These are phyloP conservation scores for Kodamaea laetipori DNA, from an alignment of 805 yeast species.

Conservation along the genomic window DNA sequence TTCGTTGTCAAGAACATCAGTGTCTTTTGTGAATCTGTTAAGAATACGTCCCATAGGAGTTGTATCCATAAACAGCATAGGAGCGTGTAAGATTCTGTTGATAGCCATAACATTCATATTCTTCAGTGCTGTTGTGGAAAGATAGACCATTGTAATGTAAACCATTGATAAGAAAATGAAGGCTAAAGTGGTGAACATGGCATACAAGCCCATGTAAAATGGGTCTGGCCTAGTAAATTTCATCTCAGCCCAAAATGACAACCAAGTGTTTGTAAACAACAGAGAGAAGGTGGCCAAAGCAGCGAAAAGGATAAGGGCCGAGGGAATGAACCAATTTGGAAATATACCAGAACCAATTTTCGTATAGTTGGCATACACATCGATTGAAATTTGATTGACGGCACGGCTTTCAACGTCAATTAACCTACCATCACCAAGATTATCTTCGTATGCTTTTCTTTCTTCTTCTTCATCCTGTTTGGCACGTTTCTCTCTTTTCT, in stretches of 20 bases:
- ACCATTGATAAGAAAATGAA: constrained; percentile 44
- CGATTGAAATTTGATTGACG: constrained; percentile 30
- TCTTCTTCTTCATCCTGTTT: constrained; percentile 3
- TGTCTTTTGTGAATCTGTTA: constrained; percentile 85
- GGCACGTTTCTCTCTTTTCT: constrained; percentile 1
- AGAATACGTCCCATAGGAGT: constrained; percentile 89
- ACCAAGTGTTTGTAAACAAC: constrained; percentile 71
- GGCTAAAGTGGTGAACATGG: constrained; percentile 56
- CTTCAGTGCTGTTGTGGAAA: constrained; percentile 55
- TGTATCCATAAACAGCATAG: constrained; percentile 81
- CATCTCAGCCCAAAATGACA: constrained; percentile 75
- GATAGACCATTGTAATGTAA: constrained; percentile 49
- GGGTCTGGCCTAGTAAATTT: constrained; percentile 53
- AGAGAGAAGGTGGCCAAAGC: constrained; percentile 50
- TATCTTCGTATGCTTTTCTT: background rate
- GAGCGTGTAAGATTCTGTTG: constrained; percentile 66
- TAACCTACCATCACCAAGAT: constrained; percentile 4
- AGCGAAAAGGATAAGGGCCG: constrained; percentile 37
- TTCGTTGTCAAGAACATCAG: constrained; percentile 81
- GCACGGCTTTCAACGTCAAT: constrained; percentile 23
- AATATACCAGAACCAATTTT: constrained; percentile 20
- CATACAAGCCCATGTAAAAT: constrained; percentile 74
- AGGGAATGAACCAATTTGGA: background rate
- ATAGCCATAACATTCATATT: constrained; percentile 65
- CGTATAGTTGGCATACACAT: constrained; percentile 36